These are phyloP conservation scores for Ambrosia hybrid DNA, from an alignment of 140 eudicot genomes.

Conservation along the genomic window DNA sequence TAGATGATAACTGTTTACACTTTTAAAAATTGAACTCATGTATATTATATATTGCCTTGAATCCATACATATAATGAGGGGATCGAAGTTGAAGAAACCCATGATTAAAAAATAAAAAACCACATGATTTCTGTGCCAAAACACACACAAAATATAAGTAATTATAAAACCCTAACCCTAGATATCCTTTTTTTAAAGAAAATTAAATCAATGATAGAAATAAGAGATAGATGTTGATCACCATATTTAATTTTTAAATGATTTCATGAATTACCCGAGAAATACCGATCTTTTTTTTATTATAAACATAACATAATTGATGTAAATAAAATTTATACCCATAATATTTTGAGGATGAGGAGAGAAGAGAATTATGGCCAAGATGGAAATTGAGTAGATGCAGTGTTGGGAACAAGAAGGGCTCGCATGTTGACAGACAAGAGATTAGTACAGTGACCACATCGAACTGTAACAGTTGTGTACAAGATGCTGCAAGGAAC, in stretches of 20 bases:
- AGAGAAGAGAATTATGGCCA: conserved; percentile 63
- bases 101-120: conserved; percentile 5
- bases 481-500: conserved; percentile 88
- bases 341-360: conserved; percentile 35
- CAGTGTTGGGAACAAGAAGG: conserved; percentile 41
- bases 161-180: conserved; percentile 42
- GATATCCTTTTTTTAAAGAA: conserved; percentile 10
- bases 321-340: too few species aligned
- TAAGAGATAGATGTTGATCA: conserved; percentile 9
- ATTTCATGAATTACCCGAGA: neutral
- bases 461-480: conserved; percentile 90
- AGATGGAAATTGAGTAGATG: conserved; percentile 76
- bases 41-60: neutral
- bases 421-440: conserved; percentile 74
- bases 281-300: conserved; percentile 6
- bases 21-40: neutral
- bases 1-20: neutral
- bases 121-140: neutral
- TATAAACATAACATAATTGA: too few species aligned
- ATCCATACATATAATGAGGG: conserved; percentile 20
- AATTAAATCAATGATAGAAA: neutral
- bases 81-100: conserved; percentile 2
- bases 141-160: conserved; percentile 1
- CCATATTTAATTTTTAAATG: conserved; percentile 12
- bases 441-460: conserved; percentile 90